These are phyloP conservation scores for Ambrosiella beaveri DNA, from an alignment of 2,329 filamentous ascomycete genomes.

Conservation along the genomic window DNA sequence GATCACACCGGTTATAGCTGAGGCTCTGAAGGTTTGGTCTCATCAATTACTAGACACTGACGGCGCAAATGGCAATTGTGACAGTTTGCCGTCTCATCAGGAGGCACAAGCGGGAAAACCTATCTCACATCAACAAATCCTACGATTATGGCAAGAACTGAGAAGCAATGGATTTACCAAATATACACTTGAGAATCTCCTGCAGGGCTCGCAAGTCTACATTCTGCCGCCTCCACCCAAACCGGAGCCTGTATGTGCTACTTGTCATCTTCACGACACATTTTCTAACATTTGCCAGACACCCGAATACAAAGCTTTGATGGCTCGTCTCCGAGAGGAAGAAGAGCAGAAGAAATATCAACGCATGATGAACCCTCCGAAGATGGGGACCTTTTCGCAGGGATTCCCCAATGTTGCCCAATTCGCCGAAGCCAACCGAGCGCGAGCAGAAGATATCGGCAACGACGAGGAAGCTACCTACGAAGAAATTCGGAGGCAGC, in stretches of 20 bases:
- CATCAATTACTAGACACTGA: not conserved
- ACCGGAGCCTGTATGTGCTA: slow-evolving; percentile 47
- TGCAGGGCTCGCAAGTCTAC: slow-evolving; percentile 58
- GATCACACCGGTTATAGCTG: slow-evolving; percentile 53
- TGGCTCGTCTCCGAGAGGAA: slow-evolving; percentile 66
- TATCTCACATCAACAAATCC: slow-evolving; percentile 53
- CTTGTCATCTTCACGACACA: slow-evolving; percentile 9
- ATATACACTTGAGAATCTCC: slow-evolving; percentile 48
- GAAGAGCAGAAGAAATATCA: slow-evolving; percentile 72
- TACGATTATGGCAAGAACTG: slow-evolving; percentile 41
- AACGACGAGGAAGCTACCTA: slow-evolving; percentile 40
- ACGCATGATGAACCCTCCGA: slow-evolving; percentile 51
- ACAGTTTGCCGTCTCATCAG: not conserved
- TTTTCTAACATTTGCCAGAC: slow-evolving; percentile 30
- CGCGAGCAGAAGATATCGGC: slow-evolving; percentile 26
- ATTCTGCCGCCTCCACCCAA: slow-evolving; percentile 65
- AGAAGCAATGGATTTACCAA: slow-evolving; percentile 19
- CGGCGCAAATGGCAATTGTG: not conserved
- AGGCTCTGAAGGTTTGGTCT: slow-evolving; percentile 30
- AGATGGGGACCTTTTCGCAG: slow-evolving; percentile 40
- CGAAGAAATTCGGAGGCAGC: slow-evolving; percentile 64
- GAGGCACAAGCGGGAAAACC: slow-evolving; percentile 39
- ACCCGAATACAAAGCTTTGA: slow-evolving; percentile 69
- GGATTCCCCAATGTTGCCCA: slow-evolving; percentile 39
- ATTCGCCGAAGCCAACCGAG: slow-evolving; percentile 37